Evolutionary conservation across 2,329 filamentous ascomycete genomes (phyloP).

Genomic region (Calonectria pseudoreteaudii): DNA sequence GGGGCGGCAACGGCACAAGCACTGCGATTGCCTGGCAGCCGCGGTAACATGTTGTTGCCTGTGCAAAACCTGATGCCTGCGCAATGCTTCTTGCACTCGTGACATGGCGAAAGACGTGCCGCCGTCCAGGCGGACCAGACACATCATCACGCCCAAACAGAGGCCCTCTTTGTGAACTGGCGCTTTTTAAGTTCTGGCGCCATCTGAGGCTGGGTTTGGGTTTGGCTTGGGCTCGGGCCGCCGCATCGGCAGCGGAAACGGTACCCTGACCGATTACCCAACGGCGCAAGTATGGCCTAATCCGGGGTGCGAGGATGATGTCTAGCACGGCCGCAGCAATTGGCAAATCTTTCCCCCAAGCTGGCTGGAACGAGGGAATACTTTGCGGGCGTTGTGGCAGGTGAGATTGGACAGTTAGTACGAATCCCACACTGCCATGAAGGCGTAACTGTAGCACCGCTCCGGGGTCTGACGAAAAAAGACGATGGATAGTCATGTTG

Average conservation of each 20-base stretch:
- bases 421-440: not conserved
- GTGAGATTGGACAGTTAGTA: conserved; percentile 9
- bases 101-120: not conserved
- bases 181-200: conserved; percentile 4
- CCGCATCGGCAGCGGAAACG: conserved; percentile 20
- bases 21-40: not conserved
- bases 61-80: not conserved
- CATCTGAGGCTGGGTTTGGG: not conserved
- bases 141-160: not conserved
- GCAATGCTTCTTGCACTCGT: not conserved
- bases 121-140: not conserved
- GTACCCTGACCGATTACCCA: conserved; percentile 18
- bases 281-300: conserved; percentile 41
- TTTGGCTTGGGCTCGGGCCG: conserved; percentile 8
- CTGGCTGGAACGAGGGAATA: conserved; percentile 35
- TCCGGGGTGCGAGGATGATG: conserved; percentile 34
- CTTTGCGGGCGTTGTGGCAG: conserved; percentile 40
- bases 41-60: not conserved
- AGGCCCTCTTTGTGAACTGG: not conserved
- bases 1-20: not conserved
- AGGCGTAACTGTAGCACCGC: conserved; percentile 21
- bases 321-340: not conserved
- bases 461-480: conserved; percentile 30
- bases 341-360: conserved; percentile 6
- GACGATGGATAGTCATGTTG: conserved; percentile 11